Conservation (phyloP, 2,329 filamentous ascomycete species). For the Colletotrichum spaethianum region DNA sequence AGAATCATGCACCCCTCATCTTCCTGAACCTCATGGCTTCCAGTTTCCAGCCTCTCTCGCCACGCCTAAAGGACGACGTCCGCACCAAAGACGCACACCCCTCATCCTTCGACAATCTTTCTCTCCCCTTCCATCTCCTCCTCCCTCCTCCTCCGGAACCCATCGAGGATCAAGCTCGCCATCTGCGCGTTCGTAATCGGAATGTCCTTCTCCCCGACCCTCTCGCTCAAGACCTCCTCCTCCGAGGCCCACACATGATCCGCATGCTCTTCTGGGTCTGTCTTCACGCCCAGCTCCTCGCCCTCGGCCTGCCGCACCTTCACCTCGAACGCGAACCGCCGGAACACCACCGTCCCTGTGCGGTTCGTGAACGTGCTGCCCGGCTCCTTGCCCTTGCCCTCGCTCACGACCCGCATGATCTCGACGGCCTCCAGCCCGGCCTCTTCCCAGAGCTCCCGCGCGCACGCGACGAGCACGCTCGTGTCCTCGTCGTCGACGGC, state of each 20-base stretch:
- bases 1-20: background rate
- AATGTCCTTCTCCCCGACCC: slow-evolving; percentile 47
- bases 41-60: too few relatives aligned
- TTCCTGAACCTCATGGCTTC: background rate
- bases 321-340: slow-evolving; percentile 55
- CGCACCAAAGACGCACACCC: background rate
- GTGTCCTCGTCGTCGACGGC: slow-evolving; percentile 58
- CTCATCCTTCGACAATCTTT: background rate
- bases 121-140: slow-evolving; percentile 9
- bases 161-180: slow-evolving; percentile 48
- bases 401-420: slow-evolving; percentile 46
- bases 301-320: slow-evolving; percentile 45
- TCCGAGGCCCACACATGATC: slow-evolving; percentile 56
- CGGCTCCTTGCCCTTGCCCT: slow-evolving; percentile 43
- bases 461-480: slow-evolving; percentile 59
- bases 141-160: slow-evolving; percentile 47
- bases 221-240: slow-evolving; percentile 52
- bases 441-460: slow-evolving; percentile 65
- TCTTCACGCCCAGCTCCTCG: slow-evolving; percentile 46
- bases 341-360: slow-evolving; percentile 48
- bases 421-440: slow-evolving; percentile 53
- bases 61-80: too few relatives aligned
- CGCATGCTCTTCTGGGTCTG: slow-evolving; percentile 59
- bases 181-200: slow-evolving; percentile 48
- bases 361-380: slow-evolving; percentile 53